Evolutionary conservation across 2,329 filamentous ascomycete species (phyloP).

Genomic region (Cladosporium velox): DNA sequence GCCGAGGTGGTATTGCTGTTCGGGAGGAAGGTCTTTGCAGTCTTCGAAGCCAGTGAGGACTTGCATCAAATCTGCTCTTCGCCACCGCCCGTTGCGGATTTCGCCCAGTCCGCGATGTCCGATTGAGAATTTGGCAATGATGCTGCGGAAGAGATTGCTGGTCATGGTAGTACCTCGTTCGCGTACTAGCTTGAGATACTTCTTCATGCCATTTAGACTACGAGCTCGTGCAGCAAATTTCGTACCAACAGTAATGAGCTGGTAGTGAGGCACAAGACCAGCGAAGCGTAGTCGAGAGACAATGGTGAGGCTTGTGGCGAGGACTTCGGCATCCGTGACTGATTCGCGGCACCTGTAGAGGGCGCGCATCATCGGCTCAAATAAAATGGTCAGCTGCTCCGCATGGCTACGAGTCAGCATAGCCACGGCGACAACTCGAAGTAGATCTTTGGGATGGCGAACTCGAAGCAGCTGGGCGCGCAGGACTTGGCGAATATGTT

Average conservation of each 20-base stretch:
- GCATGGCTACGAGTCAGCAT: constrained; percentile 29
- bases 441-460: constrained; percentile 33
- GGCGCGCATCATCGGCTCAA: constrained; percentile 35
- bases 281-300: constrained; percentile 32
- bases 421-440: constrained; percentile 35
- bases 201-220: constrained; percentile 36
- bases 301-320: constrained; percentile 32
- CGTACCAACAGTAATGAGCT: constrained; percentile 32
- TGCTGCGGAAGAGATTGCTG: constrained; percentile 35
- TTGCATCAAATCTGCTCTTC: constrained; percentile 36
- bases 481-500: constrained; percentile 30
- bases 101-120: constrained; percentile 39
- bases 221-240: constrained; percentile 40
- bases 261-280: constrained; percentile 26
- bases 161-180: constrained; percentile 28
- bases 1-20: constrained; percentile 37
- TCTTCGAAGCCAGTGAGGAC: constrained; percentile 40
- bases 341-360: constrained; percentile 37
- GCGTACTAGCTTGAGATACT: constrained; percentile 31
- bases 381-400: constrained; percentile 28
- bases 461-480: constrained; percentile 35
- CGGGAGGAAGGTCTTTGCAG: constrained; percentile 28
- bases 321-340: constrained; percentile 34
- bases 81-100: constrained; percentile 42
- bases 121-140: constrained; percentile 43